These are phyloP conservation scores for Colletotrichum coccodes DNA, from an alignment of 2,329 filamentous ascomycete genomes.

Conservation along the genomic window DNA sequence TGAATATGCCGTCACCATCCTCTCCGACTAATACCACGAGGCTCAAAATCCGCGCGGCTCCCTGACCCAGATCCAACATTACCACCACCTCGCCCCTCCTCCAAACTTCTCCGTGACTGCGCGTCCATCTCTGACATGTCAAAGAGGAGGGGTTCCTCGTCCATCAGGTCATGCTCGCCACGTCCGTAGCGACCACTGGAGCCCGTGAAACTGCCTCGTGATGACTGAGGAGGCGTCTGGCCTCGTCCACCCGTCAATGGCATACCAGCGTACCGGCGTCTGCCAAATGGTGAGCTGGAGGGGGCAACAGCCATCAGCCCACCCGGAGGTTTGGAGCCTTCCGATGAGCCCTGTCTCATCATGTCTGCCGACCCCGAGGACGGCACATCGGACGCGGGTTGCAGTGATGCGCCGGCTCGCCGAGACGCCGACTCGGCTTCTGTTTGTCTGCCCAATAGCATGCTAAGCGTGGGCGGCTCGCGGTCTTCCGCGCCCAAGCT, in stretches of 20 bases:
- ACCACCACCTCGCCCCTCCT: conserved; percentile 58
- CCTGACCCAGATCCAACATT: conserved; percentile 47
- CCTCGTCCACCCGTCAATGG: conserved; percentile 44
- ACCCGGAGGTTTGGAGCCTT: conserved; percentile 55
- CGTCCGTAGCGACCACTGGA: conserved; percentile 50
- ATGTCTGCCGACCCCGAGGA: conserved; percentile 50
- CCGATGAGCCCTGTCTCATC: conserved; percentile 53
- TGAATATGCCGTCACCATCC: conserved; percentile 46
- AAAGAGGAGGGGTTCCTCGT: conserved; percentile 78
- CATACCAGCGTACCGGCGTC: conserved; percentile 58
- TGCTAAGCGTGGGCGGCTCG: conserved; percentile 72
- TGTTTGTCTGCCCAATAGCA: conserved; percentile 62
- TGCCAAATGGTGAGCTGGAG: conserved; percentile 57
- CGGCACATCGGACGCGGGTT: conserved; percentile 54
- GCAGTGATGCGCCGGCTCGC: conserved; percentile 39
- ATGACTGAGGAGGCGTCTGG: conserved; percentile 56
- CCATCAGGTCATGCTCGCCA: conserved; percentile 60
- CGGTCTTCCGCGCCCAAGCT: conserved; percentile 74
- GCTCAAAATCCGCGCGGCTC: conserved; percentile 52
- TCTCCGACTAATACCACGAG: conserved; percentile 46
- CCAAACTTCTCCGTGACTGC: conserved; percentile 66
- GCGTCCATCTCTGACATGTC: conserved; percentile 78
- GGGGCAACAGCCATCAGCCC: conserved; percentile 51
- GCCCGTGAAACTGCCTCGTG: conserved; percentile 56
- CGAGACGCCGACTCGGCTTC: conserved; percentile 44